Percentiles rank a stretch among this genome's conserved stretches.
Evolutionary conservation across 148 eudicot species (phyloP).

Genomic region (Agrostemma githago): DNA sequence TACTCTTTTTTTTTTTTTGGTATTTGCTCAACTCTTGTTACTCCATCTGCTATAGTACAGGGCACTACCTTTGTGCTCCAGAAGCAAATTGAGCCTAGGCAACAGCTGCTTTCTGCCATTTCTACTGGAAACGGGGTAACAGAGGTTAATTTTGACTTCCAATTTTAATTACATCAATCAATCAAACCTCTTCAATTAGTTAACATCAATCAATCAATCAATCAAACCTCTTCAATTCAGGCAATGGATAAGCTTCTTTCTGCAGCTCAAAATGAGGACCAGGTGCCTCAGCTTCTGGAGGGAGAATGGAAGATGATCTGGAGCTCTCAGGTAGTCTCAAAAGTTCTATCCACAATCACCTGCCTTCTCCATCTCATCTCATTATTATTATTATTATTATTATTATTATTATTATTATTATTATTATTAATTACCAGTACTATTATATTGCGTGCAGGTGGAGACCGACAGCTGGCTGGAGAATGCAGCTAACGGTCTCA

Average conservation of each 20-base stretch:
- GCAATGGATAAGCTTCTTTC: conserved; percentile 69
- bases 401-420: too few species aligned
- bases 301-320: conserved; percentile 98
- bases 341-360: background rate
- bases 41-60: conserved; percentile 68
- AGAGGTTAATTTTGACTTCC: conserved; percentile 38
- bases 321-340: conserved; percentile 82
- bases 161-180: background rate
- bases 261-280: conserved; percentile 35
- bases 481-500: conserved; percentile 96
- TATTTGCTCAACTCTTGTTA: conserved; percentile 17
- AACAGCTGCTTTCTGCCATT: conserved; percentile 71
- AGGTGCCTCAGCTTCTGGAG: conserved; percentile 58
- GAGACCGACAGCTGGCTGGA: conserved; percentile 99
- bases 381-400: too few species aligned
- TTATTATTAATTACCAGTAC: too few species aligned
- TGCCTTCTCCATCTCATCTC: background rate
- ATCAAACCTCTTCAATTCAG: conserved; percentile 45
- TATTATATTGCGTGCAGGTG: conserved; percentile 37
- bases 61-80: conserved; percentile 99
- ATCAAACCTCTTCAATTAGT: background rate
- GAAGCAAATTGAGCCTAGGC: conserved; percentile 76
- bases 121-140: conserved; percentile 52
- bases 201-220: too few species aligned
- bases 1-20: background rate